These are phyloP conservation scores for Calonectria pseudoreteaudii DNA, from an alignment of 2,329 filamentous ascomycete genomes.

Conservation along the genomic window DNA sequence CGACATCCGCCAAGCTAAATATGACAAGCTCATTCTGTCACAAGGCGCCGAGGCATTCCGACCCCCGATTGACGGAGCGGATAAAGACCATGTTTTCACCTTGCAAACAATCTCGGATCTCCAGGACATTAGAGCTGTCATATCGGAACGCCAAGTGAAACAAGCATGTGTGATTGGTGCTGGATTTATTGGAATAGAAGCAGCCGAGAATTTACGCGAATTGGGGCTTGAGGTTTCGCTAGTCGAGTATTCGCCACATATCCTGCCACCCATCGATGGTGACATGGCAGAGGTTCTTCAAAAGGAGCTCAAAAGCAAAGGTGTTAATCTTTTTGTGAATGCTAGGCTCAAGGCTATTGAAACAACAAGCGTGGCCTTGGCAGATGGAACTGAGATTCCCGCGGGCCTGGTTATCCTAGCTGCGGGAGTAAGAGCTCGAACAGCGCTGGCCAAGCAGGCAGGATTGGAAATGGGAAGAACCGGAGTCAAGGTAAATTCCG, in stretches of 20 bases:
- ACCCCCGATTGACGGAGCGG: conserved; percentile 1
- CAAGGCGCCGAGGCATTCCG: conserved; percentile 8
- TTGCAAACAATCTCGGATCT: conserved; percentile 22
- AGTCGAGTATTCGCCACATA: conserved; percentile 18
- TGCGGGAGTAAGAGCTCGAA: conserved; percentile 13
- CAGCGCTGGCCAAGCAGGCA: conserved; percentile 5
- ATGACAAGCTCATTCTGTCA: conserved; percentile 11
- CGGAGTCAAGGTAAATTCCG: conserved; percentile 17
- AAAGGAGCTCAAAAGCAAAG: conserved; percentile 13
- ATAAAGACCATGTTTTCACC: conserved; percentile 15
- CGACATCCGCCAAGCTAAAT: background rate
- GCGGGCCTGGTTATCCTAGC: conserved; percentile 19
- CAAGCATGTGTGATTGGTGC: conserved; percentile 12
- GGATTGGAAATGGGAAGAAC: conserved; percentile 7
- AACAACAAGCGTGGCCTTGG: background rate
- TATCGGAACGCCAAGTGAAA: background rate
- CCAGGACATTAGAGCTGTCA: conserved; percentile 4
- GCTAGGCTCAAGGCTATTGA: conserved; percentile 2
- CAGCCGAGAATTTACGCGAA: conserved; percentile 19
- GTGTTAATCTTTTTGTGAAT: conserved; percentile 6
- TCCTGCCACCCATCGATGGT: conserved; percentile 16
- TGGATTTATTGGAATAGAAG: conserved; percentile 27
- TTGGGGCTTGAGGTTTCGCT: conserved; percentile 19
- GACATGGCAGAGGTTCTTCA: conserved; percentile 18
- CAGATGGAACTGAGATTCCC: conserved; percentile 7